phyloP scores from a whole-genome alignment of 306 rosid genomes.

The Geum urbanum region DNA sequence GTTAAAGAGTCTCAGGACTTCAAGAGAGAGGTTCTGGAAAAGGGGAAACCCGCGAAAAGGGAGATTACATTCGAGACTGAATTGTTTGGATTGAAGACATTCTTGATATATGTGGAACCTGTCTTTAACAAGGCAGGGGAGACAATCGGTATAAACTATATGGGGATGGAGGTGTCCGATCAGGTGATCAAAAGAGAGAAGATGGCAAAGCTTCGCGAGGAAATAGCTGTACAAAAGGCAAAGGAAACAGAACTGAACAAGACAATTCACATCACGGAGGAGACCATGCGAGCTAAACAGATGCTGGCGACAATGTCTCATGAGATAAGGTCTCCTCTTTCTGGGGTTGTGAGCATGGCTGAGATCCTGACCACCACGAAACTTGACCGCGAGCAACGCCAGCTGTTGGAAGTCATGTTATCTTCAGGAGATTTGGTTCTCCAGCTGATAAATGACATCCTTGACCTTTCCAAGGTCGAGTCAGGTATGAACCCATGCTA shows the following conservation, averaged over 20 bases:
- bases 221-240: conserved; percentile 90
- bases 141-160: conserved; percentile 84
- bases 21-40: conserved; percentile 88
- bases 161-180: conserved; percentile 97
- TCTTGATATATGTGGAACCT: conserved; percentile 86
- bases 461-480: conserved; percentile 95
- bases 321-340: conserved; percentile 86
- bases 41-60: conserved; percentile 79
- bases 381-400: conserved; percentile 73
- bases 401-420: conserved; percentile 77
- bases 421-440: conserved; percentile 96
- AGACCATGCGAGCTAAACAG: conserved; percentile 97
- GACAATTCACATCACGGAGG: conserved; percentile 97
- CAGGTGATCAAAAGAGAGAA: conserved; percentile 96
- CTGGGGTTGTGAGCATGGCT: conserved; percentile 95
- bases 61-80: conserved; percentile 89
- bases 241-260: conserved; percentile 88
- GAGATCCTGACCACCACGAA: conserved; percentile 81
- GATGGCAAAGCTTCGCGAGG: conserved; percentile 83
- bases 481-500: conserved; percentile 54
- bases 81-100: conserved; percentile 78
- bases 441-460: conserved; percentile 91
- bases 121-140: conserved; percentile 89
- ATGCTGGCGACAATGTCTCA: conserved; percentile 98
- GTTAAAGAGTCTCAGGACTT: conserved; percentile 85